Evolutionary conservation across 176 grass and related monocot genomes (phyloP), one percentile per base, ranked within the genome.

Genomic region (Musa troglodytarum): DNA sequence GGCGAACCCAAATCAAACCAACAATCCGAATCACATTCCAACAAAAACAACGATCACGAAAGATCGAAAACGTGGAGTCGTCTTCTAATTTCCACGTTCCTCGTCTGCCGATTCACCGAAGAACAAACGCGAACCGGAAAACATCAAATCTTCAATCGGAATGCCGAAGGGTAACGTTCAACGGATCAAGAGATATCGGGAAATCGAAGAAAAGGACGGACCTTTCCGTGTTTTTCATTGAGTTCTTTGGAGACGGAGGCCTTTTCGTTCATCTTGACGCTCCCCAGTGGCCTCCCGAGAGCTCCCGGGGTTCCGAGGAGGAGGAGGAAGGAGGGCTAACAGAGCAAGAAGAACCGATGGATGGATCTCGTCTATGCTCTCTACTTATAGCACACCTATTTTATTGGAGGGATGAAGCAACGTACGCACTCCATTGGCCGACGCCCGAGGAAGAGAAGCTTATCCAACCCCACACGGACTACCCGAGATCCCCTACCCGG

Each of bases 161-260:
- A 49, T 10, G 28, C 43, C 13, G 11, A 19, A 28, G 19, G 11
- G n/a, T 49, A 61, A 10, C 54, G 21, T 17, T 16, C 10, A 59
- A 75, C 61, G 9, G 16, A 17, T 55, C 23, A 74, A 24, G 11
- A 24, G n/a, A 77, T 8, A 0, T 9, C 34, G 19, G n/a, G 49
- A 20, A 65, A 73, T 25, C n/a, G 29, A 50, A 34, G 20, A 51
- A 53, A 77, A 28, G 19, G 11, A 9, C 9, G n/a, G 19, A 65
- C 75, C 75, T 65, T 77, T 53, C 21, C 49, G 61, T 77, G 75
- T 15, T 20, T 52, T 20, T 52, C 75, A 52, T 77, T 65, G 75
- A 77, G 75, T 52, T 77, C 75, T 23, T 65, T 77, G 59, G 75
- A 25, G 56, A 77, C 75, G 49, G 75, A 49, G 8, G 75, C 75